Percentiles rank a stretch among this genome's conserved stretches.
phyloP scores from a whole-genome alignment of 2,329 filamentous ascomycete genomes.

The Xenoacremonium recifei region DNA sequence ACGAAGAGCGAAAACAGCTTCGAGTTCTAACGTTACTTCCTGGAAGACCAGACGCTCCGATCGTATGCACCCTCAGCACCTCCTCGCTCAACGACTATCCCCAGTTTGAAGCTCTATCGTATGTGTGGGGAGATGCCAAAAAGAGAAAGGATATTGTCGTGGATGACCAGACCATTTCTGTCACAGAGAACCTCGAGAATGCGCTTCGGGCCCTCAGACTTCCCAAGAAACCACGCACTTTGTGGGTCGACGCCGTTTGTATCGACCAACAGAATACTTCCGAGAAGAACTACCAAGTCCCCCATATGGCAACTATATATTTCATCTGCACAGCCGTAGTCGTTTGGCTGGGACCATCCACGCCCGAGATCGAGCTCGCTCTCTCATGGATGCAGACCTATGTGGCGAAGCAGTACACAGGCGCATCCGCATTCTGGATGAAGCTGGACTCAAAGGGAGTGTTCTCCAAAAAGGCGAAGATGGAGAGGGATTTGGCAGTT shows the following conservation, averaged over 20 bases:
- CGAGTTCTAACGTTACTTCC: not conserved
- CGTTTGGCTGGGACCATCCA: not conserved
- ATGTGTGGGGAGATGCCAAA: not conserved
- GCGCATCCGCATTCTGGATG: not conserved
- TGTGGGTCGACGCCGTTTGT: too few species aligned
- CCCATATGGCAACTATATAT: not conserved
- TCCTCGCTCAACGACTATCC: not conserved
- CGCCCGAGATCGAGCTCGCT: not conserved
- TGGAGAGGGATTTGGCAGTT: not conserved
- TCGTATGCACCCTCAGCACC: not conserved
- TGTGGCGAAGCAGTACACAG: not conserved
- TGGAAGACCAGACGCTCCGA: not conserved
- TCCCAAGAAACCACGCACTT: not conserved
- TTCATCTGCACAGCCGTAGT: not conserved
- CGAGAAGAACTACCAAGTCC: not conserved
- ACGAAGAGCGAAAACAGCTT: not conserved
- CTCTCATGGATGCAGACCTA: not conserved
- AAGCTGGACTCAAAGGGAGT: not conserved
- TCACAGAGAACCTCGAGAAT: not conserved
- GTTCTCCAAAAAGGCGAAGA: not conserved
- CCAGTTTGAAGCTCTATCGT: not conserved
- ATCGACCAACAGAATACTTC: too few species aligned
- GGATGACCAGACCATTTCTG: not conserved
- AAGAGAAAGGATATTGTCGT: not conserved
- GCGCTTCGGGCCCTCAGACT: not conserved